Percentiles rank a stretch among this genome's conserved stretches.
These are phyloP conservation scores for Sphaerulina musiva DNA, from an alignment of 2,329 filamentous ascomycete genomes.

Conservation along the genomic window DNA sequence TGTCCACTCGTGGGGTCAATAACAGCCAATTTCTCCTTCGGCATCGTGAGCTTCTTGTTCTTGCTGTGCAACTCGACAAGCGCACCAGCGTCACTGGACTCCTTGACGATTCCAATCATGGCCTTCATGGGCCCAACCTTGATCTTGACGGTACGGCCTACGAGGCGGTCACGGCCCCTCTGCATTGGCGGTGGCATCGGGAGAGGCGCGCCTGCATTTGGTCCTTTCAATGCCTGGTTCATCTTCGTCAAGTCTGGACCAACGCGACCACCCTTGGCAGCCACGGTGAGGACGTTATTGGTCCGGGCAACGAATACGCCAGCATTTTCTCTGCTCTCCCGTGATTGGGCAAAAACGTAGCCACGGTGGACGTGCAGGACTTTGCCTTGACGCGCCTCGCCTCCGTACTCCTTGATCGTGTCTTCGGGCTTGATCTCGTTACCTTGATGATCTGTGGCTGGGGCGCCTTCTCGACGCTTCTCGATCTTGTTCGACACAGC, in stretches of 20 bases:
- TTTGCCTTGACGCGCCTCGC: slow-evolving; percentile 76
- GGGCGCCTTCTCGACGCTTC: slow-evolving; percentile 65
- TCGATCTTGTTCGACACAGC: slow-evolving; percentile 87
- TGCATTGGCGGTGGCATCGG: slow-evolving; percentile 62
- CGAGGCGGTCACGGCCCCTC: slow-evolving; percentile 71
- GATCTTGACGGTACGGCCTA: slow-evolving; percentile 88
- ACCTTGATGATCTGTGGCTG: slow-evolving; percentile 87
- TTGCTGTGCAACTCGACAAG: slow-evolving; percentile 92
- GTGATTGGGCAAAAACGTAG: slow-evolving; percentile 84
- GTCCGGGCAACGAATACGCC: slow-evolving; percentile 84
- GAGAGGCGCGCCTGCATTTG: slow-evolving; percentile 47
- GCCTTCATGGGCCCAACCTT: slow-evolving; percentile 86
- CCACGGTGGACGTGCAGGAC: slow-evolving; percentile 91
- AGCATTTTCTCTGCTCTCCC: slow-evolving; percentile 75
- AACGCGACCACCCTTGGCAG: slow-evolving; percentile 83
- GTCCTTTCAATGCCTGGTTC: slow-evolving; percentile 77
- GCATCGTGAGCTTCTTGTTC: slow-evolving; percentile 80
- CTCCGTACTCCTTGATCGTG: slow-evolving; percentile 82
- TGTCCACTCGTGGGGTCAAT: slow-evolving; percentile 74
- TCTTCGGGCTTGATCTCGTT: slow-evolving; percentile 89
- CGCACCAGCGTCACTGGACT: slow-evolving; percentile 77
- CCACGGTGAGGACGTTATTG: slow-evolving; percentile 78
- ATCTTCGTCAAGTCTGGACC: slow-evolving; percentile 79
- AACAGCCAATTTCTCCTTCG: slow-evolving; percentile 73
- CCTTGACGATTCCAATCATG: slow-evolving; percentile 88